phyloP scores from a whole-genome alignment of 2,329 filamentous ascomycete species.

The Arthrobotrys entomopaga region DNA sequence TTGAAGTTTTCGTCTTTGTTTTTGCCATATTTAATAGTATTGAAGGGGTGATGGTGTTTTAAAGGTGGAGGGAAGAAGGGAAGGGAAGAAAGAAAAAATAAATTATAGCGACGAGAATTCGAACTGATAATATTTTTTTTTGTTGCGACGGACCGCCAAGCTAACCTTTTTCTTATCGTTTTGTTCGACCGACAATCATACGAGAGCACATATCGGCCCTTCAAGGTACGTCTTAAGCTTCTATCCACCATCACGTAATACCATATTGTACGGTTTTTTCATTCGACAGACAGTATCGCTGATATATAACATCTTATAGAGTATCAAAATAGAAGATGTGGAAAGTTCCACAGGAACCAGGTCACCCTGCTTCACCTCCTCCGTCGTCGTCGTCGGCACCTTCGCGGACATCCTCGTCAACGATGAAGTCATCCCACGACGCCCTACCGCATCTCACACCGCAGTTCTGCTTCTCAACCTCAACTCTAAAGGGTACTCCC shows the following conservation, averaged over 20 bases:
- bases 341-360: slow-evolving; percentile 39
- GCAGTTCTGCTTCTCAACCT: slow-evolving; percentile 80
- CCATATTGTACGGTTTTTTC: too few relatives aligned
- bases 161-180: not conserved
- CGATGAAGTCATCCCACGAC: slow-evolving; percentile 42
- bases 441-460: slow-evolving; percentile 70
- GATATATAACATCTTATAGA: too few relatives aligned
- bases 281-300: too few relatives aligned
- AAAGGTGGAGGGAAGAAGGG: not conserved
- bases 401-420: not conserved
- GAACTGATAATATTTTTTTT: not conserved
- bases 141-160: slow-evolving; percentile 23
- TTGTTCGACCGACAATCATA: not conserved
- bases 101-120: slow-evolving; percentile 12
- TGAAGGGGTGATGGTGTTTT: not conserved
- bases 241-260: too few relatives aligned
- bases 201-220: not conserved
- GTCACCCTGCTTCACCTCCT: not conserved
- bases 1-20: slow-evolving; percentile 52
- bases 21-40: slow-evolving; percentile 40
- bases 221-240: not conserved
- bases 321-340: slow-evolving; percentile 26
- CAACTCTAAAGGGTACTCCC: slow-evolving; percentile 72
- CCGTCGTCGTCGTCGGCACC: too few relatives aligned
- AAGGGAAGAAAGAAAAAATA: slow-evolving; percentile 9